A percentile compares a stretch with the other conserved stretches of the same genome.
Conservation (phyloP, 2,329 filamentous ascomycete species). For the Cadophora sp. region DNA sequence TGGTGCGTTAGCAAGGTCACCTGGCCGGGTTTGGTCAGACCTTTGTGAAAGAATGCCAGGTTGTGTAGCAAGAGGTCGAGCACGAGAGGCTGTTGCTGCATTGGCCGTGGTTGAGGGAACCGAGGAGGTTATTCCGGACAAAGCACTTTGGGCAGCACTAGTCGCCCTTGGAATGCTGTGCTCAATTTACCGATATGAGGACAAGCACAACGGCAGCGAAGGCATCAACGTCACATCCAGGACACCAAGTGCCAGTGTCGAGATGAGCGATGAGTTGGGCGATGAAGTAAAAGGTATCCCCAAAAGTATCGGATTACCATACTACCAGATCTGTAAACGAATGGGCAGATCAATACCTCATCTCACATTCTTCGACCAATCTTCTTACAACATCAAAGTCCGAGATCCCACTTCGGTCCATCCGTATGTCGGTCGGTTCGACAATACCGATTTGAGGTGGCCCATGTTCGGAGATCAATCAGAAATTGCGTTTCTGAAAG, state of each 20-base stretch:
- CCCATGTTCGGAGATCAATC: constrained; percentile 60
- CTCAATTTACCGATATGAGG: constrained; percentile 51
- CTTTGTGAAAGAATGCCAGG: no score
- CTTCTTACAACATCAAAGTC: constrained; percentile 53
- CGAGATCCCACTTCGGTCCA: constrained; percentile 53
- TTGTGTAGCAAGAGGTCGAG: no score
- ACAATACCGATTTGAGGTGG: constrained; percentile 61
- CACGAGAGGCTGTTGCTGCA: constrained; percentile 43
- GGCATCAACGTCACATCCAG: no score
- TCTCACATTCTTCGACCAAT: constrained; percentile 58
- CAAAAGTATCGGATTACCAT: constrained; percentile 30
- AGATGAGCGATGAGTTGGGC: no score
- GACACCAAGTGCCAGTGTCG: no score
- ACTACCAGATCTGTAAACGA: constrained; percentile 56
- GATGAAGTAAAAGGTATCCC: no score
- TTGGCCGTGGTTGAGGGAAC: constrained; percentile 57
- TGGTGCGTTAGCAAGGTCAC: no score
- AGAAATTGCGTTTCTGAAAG: constrained; percentile 59
- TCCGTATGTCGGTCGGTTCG: constrained; percentile 58
- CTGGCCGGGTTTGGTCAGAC: no score
- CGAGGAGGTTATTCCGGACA: constrained; percentile 56
- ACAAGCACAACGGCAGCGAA: no score
- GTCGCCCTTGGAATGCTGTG: constrained; percentile 60
- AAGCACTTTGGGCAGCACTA: constrained; percentile 59
- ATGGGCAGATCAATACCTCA: constrained; percentile 60